These are phyloP conservation scores for Cercospora sp. DNA, from an alignment of 2,329 filamentous ascomycete genomes.

Conservation along the genomic window DNA sequence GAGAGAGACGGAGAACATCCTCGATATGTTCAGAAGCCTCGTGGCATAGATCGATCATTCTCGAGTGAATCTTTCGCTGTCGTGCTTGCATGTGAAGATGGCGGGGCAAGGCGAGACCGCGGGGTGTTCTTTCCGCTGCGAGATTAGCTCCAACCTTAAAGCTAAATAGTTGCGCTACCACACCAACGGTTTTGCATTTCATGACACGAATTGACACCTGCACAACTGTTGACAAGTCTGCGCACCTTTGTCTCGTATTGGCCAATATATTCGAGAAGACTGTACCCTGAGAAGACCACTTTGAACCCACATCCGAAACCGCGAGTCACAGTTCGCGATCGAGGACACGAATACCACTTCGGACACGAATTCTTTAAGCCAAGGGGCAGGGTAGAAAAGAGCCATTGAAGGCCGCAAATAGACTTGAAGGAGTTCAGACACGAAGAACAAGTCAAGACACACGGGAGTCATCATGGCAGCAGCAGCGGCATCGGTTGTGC, in stretches of 20 bases:
- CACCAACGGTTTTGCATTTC: conserved; percentile 2
- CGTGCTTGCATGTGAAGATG: conserved; percentile 7
- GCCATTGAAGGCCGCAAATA: not conserved
- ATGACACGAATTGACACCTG: not conserved
- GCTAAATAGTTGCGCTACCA: conserved; percentile 8
- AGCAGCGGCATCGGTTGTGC: conserved; percentile 55
- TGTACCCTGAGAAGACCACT: not conserved
- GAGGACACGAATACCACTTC: conserved; percentile 4
- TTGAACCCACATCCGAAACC: not conserved
- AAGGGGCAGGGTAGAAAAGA: not conserved
- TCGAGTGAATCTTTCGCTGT: not conserved
- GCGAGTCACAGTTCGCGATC: not conserved
- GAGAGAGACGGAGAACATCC: not conserved
- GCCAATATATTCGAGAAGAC: not conserved
- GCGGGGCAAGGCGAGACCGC: conserved; percentile 5
- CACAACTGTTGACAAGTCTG: not conserved
- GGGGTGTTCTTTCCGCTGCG: conserved; percentile 4
- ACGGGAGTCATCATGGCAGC: conserved; percentile 34
- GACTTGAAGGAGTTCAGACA: not conserved
- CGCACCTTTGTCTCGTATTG: not conserved
- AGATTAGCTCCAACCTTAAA: conserved; percentile 8
- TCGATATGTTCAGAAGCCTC: not conserved
- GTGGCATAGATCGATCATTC: too few species aligned
- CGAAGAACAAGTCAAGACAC: not conserved
- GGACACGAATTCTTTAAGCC: conserved; percentile 5